A percentile compares a stretch with the other conserved stretches of the same genome.
Evolutionary conservation across 140 eudicot genomes (phyloP).

Genomic region (Oenanthe javanica): DNA sequence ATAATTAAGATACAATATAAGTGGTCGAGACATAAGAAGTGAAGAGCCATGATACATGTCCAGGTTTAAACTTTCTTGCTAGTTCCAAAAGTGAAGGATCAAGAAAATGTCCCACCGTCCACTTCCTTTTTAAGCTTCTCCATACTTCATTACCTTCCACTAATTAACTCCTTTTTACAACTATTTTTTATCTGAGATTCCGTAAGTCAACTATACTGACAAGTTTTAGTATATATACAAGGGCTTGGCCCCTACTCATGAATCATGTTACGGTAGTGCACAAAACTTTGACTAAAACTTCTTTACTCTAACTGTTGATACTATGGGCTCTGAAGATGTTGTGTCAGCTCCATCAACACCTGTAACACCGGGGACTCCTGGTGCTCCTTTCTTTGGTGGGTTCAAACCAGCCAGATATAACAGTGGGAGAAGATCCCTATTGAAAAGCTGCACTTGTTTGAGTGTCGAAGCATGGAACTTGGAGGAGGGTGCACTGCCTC

Average conservation of each 20-base stretch:
- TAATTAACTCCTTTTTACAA: slow-evolving; percentile 18
- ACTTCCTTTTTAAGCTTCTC: slow-evolving; percentile 22
- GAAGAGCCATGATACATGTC: slow-evolving; percentile 34
- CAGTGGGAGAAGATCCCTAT: slow-evolving; percentile 40
- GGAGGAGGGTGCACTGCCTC: slow-evolving; percentile 66
- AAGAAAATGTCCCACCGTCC: slow-evolving; percentile 37
- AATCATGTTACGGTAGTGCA: neutral
- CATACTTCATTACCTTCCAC: slow-evolving; percentile 28
- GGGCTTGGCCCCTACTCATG: neutral
- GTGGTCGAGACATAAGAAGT: slow-evolving; percentile 37
- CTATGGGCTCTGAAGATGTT: slow-evolving; percentile 54
- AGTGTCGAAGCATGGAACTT: slow-evolving; percentile 52
- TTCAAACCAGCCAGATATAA: slow-evolving; percentile 41
- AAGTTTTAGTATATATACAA: slow-evolving; percentile 17
- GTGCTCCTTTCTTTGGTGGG: slow-evolving; percentile 70
- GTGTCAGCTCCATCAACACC: slow-evolving; percentile 65
- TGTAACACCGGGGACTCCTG: slow-evolving; percentile 68
- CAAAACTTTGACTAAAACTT: slow-evolving; percentile 6
- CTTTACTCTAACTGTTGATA: slow-evolving; percentile 10
- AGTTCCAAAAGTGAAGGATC: slow-evolving; percentile 22
- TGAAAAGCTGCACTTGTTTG: slow-evolving; percentile 63
- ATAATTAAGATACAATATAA: neutral
- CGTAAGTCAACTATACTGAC: slow-evolving; percentile 41
- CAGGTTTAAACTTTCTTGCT: slow-evolving; percentile 17
- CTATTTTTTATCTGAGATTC: slow-evolving; percentile 33